Evolutionary conservation across 2,329 filamentous ascomycete genomes (phyloP).

Genomic region (Colletotrichum endophyticum): DNA sequence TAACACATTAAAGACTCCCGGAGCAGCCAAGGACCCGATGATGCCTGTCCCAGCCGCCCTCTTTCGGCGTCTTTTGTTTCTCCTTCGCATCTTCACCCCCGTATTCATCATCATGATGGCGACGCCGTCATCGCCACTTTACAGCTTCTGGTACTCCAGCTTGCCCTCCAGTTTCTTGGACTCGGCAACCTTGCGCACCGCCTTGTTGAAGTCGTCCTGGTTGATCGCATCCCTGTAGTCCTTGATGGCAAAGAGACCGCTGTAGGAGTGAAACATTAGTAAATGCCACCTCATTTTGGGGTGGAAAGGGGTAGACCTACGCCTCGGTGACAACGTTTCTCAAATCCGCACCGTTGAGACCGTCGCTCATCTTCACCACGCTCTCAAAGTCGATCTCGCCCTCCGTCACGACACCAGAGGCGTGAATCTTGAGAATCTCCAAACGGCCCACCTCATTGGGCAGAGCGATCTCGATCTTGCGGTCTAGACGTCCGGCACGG

Average conservation of each 20-base stretch:
- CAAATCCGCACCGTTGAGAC: constrained; percentile 95
- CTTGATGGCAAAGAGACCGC: constrained; percentile 96
- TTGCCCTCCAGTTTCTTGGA: constrained; percentile 99
- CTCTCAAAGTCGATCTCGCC: constrained; percentile 99
- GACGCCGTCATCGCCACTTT: not conserved
- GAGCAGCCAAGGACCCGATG: not conserved
- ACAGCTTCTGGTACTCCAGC: constrained; percentile 96
- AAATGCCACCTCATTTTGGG: constrained; percentile 5
- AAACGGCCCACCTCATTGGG: constrained; percentile 96
- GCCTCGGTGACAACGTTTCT: constrained; percentile 98
- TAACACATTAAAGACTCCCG: constrained; percentile 8
- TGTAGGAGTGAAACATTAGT: constrained; percentile 42
- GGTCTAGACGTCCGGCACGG: constrained; percentile 89
- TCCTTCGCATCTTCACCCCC: not conserved
- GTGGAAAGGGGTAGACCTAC: constrained; percentile 62
- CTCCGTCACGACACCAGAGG: constrained; percentile 82
- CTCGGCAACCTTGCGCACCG: constrained; percentile 95
- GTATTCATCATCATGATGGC: not conserved
- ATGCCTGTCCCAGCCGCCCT: not conserved
- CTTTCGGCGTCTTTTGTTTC: not conserved
- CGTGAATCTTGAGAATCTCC: constrained; percentile 98
- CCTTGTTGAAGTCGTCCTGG: constrained; percentile 99
- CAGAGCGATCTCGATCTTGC: constrained; percentile 97
- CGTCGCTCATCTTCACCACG: constrained; percentile 99
- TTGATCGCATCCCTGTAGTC: constrained; percentile 95